These are phyloP conservation scores for Hawksworthiomyces lignivorus DNA, from an alignment of 2,329 filamentous ascomycete genomes.

Conservation along the genomic window DNA sequence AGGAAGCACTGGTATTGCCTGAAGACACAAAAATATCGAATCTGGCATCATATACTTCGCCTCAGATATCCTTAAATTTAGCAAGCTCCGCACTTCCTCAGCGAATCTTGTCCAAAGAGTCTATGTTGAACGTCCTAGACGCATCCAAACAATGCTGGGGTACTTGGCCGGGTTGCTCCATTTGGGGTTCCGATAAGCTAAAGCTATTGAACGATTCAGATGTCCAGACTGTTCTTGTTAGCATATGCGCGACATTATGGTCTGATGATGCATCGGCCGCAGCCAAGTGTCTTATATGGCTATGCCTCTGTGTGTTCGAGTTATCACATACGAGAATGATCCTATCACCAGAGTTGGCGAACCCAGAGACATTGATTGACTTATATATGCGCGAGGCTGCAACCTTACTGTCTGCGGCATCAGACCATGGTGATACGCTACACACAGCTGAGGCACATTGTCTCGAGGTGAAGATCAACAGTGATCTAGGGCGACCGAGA, in stretches of 20 bases:
- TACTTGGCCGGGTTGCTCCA: background rate
- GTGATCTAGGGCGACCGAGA: constrained; percentile 47
- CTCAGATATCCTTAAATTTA: too few relatives aligned
- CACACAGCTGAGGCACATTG: constrained; percentile 46
- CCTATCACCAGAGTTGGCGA: constrained; percentile 25
- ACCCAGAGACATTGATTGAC: constrained; percentile 35
- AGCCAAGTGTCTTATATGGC: background rate
- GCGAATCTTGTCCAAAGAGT: too few relatives aligned
- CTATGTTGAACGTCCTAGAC: too few relatives aligned
- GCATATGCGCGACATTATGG: background rate
- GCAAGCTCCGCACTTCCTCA: too few relatives aligned
- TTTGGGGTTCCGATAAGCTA: background rate
- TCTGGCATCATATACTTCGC: too few relatives aligned
- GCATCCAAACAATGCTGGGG: too few relatives aligned
- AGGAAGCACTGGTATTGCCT: background rate
- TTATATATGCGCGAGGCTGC: constrained; percentile 35
- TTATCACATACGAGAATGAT: constrained; percentile 18
- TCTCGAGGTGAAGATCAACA: constrained; percentile 42
- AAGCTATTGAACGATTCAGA: background rate
- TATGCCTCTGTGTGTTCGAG: background rate
- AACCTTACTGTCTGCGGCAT: constrained; percentile 39
- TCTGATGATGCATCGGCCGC: background rate
- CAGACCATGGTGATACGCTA: constrained; percentile 40
- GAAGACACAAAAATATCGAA: too few relatives aligned
- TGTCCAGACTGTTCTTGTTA: background rate